These are phyloP conservation scores for Rubus idaeus DNA, from an alignment of 306 rosid species.

Conservation along the genomic window DNA sequence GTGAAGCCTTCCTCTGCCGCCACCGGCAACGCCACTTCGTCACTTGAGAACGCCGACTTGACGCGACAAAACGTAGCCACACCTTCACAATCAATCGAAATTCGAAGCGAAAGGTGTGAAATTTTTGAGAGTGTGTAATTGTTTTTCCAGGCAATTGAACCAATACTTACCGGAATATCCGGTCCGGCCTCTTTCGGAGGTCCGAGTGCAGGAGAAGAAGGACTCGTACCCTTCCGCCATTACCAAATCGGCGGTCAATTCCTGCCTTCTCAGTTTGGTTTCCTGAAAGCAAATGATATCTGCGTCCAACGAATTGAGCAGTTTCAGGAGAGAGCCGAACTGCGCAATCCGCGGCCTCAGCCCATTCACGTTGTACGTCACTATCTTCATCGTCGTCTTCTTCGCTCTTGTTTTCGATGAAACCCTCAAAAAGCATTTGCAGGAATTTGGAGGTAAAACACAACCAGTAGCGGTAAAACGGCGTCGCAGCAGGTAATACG, in stretches of 20 bases:
- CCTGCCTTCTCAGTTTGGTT: constrained; percentile 75
- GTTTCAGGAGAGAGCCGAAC: constrained; percentile 80
- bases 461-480: neutral
- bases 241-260: constrained; percentile 69
- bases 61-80: constrained; percentile 92
- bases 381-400: constrained; percentile 59
- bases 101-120: neutral
- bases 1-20: constrained; percentile 90
- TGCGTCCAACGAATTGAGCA: constrained; percentile 80
- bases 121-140: neutral
- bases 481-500: neutral
- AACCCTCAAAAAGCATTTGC: neutral
- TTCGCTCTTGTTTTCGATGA: neutral
- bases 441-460: constrained; percentile 1
- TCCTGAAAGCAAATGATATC: constrained; percentile 90
- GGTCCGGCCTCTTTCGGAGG: constrained; percentile 67
- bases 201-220: constrained; percentile 79
- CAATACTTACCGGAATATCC: constrained; percentile 75
- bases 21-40: constrained; percentile 66
- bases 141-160: constrained; percentile 17
- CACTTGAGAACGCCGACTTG: constrained; percentile 73
- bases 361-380: constrained; percentile 90
- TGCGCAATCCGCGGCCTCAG: constrained; percentile 77
- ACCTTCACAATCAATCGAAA: constrained; percentile 40
- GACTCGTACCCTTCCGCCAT: constrained; percentile 84